Percentiles rank a stretch among this genome's conserved stretches.
Evolutionary conservation across 139 green algal species (phyloP).

Genomic region (Zygnema cylindricum): DNA sequence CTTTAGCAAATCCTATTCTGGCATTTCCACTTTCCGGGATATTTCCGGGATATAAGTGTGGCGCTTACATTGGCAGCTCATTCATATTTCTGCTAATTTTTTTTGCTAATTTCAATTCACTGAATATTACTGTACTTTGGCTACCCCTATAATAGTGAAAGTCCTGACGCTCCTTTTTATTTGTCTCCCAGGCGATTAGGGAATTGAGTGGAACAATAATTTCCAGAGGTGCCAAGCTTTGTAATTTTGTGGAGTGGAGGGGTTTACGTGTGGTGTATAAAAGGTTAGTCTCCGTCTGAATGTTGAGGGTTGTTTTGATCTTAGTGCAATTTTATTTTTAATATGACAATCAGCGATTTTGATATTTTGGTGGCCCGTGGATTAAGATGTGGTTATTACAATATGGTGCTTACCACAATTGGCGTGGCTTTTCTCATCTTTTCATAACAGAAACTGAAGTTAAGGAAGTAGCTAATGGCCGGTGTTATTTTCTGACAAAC

Average conservation of each 20-base stretch:
- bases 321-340: too few species aligned
- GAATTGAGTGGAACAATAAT: conserved; percentile 87
- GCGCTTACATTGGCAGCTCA: background rate
- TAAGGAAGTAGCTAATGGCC: too few species aligned
- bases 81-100: background rate
- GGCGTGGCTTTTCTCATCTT: too few species aligned
- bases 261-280: conserved; percentile 80
- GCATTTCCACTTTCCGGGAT: background rate
- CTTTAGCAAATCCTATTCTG: background rate
- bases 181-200: conserved; percentile 59
- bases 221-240: conserved; percentile 83
- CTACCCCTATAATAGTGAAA: background rate
- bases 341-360: too few species aligned
- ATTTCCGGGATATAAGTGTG: background rate
- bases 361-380: too few species aligned
- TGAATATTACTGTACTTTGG: background rate
- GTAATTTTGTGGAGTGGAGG: conserved; percentile 98
- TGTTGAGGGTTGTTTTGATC: background rate
- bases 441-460: too few species aligned
- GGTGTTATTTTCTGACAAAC: too few species aligned
- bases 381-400: too few species aligned
- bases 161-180: background rate
- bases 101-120: background rate
- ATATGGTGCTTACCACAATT: too few species aligned
- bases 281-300: conserved; percentile 35